Conservation (phyloP, 495 filamentous ascomycete genomes). For the Hypoxylon perforatum region DNA sequence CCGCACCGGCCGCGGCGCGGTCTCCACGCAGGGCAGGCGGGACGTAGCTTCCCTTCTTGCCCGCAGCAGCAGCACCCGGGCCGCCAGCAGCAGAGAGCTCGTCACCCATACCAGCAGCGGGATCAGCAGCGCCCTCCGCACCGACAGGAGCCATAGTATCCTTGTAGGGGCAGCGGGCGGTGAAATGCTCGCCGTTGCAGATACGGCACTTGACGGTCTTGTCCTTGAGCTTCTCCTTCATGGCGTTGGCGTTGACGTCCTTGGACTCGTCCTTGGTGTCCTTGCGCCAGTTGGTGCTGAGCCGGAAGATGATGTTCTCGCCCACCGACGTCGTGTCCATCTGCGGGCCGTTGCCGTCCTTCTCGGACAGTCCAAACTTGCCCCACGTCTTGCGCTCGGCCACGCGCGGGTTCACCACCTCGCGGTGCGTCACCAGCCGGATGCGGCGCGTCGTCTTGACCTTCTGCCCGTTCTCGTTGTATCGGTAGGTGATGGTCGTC, state of each 20-base stretch:
- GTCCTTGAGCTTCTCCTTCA: slow-evolving; percentile 94
- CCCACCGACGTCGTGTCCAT: slow-evolving; percentile 91
- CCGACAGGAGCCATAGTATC: slow-evolving; percentile 72
- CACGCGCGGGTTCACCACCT: slow-evolving; percentile 89
- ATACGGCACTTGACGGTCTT: slow-evolving; percentile 99
- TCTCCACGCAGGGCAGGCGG: slow-evolving; percentile 89
- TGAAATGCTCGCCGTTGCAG: slow-evolving; percentile 98
- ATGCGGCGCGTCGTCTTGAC: slow-evolving; percentile 96
- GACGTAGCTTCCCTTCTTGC: slow-evolving; percentile 84
- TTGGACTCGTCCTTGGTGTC: slow-evolving; percentile 82
- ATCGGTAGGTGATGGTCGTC: slow-evolving; percentile 88
- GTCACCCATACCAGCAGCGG: slow-evolving; percentile 63
- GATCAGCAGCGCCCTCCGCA: slow-evolving; percentile 63
- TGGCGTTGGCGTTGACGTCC: slow-evolving; percentile 78
- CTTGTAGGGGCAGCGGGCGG: slow-evolving; percentile 82
- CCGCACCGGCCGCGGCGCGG: slow-evolving; percentile 66
- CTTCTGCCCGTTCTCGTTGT: slow-evolving; percentile 93
- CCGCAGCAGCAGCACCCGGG: slow-evolving; percentile 54
- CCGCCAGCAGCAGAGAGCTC: slow-evolving; percentile 55
- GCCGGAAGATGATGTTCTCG: slow-evolving; percentile 97
- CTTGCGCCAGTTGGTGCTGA: slow-evolving; percentile 88
- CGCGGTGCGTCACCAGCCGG: slow-evolving; percentile 85
- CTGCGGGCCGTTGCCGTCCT: slow-evolving; percentile 76
- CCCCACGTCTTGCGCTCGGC: slow-evolving; percentile 90
- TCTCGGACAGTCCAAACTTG: slow-evolving; percentile 82